These are phyloP conservation scores for Coemansia sp. DNA, from an alignment of 192 early-diverging fungal genomes.

Conservation along the genomic window DNA sequence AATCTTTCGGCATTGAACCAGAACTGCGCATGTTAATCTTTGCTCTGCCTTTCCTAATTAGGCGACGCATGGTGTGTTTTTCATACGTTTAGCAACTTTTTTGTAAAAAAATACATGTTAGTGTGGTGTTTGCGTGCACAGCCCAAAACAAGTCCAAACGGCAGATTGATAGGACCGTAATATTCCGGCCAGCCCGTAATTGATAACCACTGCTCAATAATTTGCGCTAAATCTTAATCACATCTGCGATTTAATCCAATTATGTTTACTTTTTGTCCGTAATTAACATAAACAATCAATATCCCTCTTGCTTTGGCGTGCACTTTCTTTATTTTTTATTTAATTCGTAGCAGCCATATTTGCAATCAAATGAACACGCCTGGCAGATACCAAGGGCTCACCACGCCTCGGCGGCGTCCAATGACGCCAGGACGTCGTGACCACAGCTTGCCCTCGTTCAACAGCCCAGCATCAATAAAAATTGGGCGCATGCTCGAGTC, in stretches of 20 bases:
- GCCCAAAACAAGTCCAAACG: no score
- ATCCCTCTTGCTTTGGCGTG: neutral
- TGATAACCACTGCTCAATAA: no score
- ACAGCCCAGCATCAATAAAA: conserved; percentile 44
- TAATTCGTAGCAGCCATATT: neutral
- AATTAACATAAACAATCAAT: neutral
- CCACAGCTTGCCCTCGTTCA: conserved; percentile 43
- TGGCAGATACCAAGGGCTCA: conserved; percentile 22
- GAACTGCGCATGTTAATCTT: neutral
- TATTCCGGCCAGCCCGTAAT: no score
- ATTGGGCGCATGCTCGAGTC: conserved; percentile 40
- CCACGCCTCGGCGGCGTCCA: conserved; percentile 47
- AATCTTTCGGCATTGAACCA: neutral
- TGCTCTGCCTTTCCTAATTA: neutral
- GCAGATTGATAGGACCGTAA: no score
- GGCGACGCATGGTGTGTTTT: neutral
- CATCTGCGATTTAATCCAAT: no score
- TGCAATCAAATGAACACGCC: conserved; percentile 33
- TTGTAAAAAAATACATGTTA: no score
- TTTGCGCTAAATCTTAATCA: no score
- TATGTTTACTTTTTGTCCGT: neutral
- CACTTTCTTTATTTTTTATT: neutral
- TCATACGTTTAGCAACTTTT: no score
- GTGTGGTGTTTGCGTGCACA: no score
- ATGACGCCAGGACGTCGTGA: conserved; percentile 49